Evolutionary conservation across 306 rosid genomes (phyloP).

Genomic region (Alnus glutinosa): DNA sequence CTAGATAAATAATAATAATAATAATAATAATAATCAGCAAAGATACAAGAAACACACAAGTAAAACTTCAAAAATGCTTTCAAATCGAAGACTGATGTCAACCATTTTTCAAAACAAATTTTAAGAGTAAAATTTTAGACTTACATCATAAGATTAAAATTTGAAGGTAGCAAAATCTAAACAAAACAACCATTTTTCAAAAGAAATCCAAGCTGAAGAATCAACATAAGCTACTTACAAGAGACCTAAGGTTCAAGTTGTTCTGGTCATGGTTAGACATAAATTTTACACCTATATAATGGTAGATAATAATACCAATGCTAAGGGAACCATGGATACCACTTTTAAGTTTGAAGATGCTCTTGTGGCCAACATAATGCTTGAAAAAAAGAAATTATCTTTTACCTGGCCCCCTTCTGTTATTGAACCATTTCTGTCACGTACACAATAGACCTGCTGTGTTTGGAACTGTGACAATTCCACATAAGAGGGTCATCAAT

Average conservation of each 20-base stretch:
- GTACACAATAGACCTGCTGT: constrained; percentile 87
- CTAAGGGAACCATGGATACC: neutral
- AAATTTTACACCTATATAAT: neutral
- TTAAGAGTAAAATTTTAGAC: no score
- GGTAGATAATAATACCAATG: neutral
- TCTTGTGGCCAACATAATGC: neutral
- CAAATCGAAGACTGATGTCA: neutral
- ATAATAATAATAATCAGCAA: neutral
- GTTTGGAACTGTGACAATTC: constrained; percentile 72
- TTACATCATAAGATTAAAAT: neutral
- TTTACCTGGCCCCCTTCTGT: constrained; percentile 91
- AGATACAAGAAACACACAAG: neutral
- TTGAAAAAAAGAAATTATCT: constrained; percentile 1
- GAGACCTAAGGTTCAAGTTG: neutral
- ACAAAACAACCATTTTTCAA: neutral
- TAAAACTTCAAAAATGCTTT: neutral
- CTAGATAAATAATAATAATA: neutral
- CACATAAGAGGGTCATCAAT: constrained; percentile 15
- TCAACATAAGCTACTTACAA: neutral
- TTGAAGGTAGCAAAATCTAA: neutral
- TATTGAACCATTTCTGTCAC: constrained; percentile 68
- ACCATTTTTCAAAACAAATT: no score
- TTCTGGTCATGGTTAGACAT: neutral
- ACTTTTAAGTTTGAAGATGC: neutral
- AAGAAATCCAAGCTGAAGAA: neutral